A percentile compares a stretch with the other conserved stretches of the same genome.
Conservation (phyloP, 1,284 basidiomycete genomes). For the Microbotryomycetes sp. region DNA sequence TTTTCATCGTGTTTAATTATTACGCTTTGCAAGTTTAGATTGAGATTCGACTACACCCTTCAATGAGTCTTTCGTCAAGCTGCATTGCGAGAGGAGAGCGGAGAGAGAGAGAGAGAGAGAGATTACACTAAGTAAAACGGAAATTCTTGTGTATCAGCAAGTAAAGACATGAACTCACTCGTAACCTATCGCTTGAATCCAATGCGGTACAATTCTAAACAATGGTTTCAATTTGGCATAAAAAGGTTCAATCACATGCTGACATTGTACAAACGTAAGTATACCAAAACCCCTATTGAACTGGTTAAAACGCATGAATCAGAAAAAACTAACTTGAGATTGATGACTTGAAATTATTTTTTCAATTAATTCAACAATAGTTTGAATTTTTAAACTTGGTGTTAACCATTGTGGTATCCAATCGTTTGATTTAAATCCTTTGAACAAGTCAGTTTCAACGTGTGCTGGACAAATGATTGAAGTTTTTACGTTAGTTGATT, state of each 20-base stretch:
- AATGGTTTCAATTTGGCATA: constrained; percentile 58
- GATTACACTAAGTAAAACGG: too few species aligned
- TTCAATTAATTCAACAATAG: constrained; percentile 13
- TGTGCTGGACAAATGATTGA: constrained; percentile 17
- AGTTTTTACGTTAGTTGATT: constrained; percentile 14
- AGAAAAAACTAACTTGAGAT: constrained; percentile 35
- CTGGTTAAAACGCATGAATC: constrained; percentile 64
- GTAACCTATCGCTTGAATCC: constrained; percentile 51
- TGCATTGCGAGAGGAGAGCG: too few species aligned
- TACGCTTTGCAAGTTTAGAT: too few species aligned
- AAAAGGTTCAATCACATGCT: constrained; percentile 51
- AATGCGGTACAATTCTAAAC: constrained; percentile 59
- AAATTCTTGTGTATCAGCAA: too few species aligned
- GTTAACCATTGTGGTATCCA: constrained; percentile 6
- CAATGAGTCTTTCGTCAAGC: not conserved
- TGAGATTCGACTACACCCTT: not conserved
- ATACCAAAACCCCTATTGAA: constrained; percentile 62
- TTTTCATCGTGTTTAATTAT: not conserved
- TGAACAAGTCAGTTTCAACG: constrained; percentile 16
- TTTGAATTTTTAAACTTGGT: constrained; percentile 21
- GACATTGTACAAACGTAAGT: not conserved
- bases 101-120: too few species aligned
- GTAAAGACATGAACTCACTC: constrained; percentile 5
- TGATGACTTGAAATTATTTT: constrained; percentile 19
- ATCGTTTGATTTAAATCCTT: constrained; percentile 12